Base-by-base conservation (phyloP, 2,329 filamentous ascomycete genomes). In the Periglandula ipomoeae region DNA sequence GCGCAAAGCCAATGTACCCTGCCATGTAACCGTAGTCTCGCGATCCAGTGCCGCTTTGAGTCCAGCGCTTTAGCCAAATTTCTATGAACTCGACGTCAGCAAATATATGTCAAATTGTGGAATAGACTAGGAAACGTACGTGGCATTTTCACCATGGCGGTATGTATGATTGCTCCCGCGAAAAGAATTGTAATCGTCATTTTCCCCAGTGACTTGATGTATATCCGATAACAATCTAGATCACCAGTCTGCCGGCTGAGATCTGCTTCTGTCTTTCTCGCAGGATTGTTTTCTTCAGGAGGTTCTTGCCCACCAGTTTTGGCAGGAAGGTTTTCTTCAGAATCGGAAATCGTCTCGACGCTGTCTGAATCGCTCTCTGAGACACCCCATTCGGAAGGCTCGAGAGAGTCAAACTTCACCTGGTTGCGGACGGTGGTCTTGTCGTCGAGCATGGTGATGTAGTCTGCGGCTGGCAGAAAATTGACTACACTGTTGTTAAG, bases 31-130 rank as follows among this genome's bases (percentile, higher is more conserved):
- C 45, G 0, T 50, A 51, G 5, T 55, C 53, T 6, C 51, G 56
- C 0, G 54, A 50, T 7, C 53, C 56, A 1, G 58, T 49, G 8
- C 58, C 60, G 1, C 44, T 47, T 23, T 62, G 55, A 0, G 58
- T 61, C 60, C 60, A 61, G 0, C 58, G 35, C 10, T 57, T 48
- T 13, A 62, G 30, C 60, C 58, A 62, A 15, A 62, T 53, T 47
- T 61, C 58, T 60, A 30, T 1, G 22, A 38, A 19, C 32, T 17
- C 17, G n/a, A 8, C 15, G 17, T 30, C 15, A 34, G 30, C 4
- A 13, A 0, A 17, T 48, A n/a, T n/a, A 53, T 45, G 38, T 19
- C 6, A 4, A 17, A 24, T 38, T 20, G 4, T 10, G 30, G 38
- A 38, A 11, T 5, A 46, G 6, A 17, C 11, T 10, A 2, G 0